Base-by-base conservation (phyloP, 1,284 basidiomycete genomes). In the Austropuccinia psidii region DNA sequence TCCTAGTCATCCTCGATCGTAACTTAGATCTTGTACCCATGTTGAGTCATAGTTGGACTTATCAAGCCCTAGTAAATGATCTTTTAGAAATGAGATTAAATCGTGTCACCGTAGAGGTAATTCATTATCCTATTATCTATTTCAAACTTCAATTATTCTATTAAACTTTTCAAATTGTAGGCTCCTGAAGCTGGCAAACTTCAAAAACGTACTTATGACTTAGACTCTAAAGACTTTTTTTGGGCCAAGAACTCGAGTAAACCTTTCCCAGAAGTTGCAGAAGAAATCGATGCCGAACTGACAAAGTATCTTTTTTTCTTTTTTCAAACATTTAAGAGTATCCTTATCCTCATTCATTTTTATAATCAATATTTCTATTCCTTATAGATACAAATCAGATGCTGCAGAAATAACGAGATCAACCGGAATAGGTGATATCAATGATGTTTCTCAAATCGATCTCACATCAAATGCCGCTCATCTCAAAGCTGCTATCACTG, bases 211-310 rank as follows among this genome's bases (percentile, higher is more conserved):
- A 88, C 90, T 0, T 98, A 98, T 79, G 96, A 99, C 81, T 87
- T 99, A 47, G 95, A 98, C 81, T 88, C 91, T 15, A 97, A 97
- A 79, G 96, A 99, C 82, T 99, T 96, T 81, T 99, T 99, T 84
- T 99, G 96, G 96, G 89, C 89, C 9, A 93, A 92, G 82, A 97
- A 98, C 79, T 92, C 93, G 0, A 88, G 90, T 6, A 92, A 91
- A 76, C 96, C 96, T 0, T 98, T 99, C 85, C 96, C 96, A 37
- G 92, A 97, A 78, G 96, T 99, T 1, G 95, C 96, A 0, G 96
- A 98, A 80, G 94, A 98, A 77, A 98, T 99, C 69, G 93, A 98
- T 79, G 79, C 85, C 4, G 96, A 98, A 81, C 83, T 98, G 76
- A 93, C 89, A 81, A 88, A 88, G 81, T 78, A 27, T 43, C 49